A percentile compares a stretch with the other conserved stretches of the same genome.
phyloP scores from a whole-genome alignment of 2,329 filamentous ascomycete genomes.

The Venturia oleaginea region DNA sequence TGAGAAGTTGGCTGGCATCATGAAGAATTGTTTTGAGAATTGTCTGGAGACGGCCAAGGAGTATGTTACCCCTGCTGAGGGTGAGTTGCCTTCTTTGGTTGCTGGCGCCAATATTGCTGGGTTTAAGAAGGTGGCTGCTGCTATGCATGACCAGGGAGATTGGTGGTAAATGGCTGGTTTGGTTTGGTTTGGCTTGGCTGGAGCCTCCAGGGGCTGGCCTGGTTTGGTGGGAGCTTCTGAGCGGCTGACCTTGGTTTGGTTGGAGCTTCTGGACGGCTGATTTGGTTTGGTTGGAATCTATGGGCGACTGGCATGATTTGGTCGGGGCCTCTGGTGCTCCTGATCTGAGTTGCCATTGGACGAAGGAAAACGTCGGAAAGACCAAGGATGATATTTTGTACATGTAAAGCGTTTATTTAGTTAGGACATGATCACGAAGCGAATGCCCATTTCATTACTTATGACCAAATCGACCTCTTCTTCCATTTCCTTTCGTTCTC shows the following conservation, averaged over 20 bases:
- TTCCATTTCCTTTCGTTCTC: neutral
- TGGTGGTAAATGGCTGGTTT: conserved; percentile 48
- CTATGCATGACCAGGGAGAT: conserved; percentile 95
- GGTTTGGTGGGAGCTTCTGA: no score
- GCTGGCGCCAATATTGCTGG: conserved; percentile 96
- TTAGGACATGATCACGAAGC: neutral
- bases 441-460: neutral
- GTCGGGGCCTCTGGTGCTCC: neutral
- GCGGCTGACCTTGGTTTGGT: no score
- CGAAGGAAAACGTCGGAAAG: neutral
- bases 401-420: conserved; percentile 1
- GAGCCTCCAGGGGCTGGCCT: no score
- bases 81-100: conserved; percentile 80
- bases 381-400: neutral
- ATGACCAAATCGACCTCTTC: neutral
- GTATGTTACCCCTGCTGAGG: conserved; percentile 70
- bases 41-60: conserved; percentile 82
- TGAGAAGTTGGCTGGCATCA: conserved; percentile 81
- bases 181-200: no score
- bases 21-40: conserved; percentile 88
- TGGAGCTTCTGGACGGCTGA: no score
- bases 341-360: neutral
- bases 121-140: conserved; percentile 89
- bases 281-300: no score
- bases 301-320: no score